Percentiles rank a stretch among this genome's conserved stretches.
Conservation (phyloP, 1,284 basidiomycete genomes). For the Ceratobasidium theobromae region DNA sequence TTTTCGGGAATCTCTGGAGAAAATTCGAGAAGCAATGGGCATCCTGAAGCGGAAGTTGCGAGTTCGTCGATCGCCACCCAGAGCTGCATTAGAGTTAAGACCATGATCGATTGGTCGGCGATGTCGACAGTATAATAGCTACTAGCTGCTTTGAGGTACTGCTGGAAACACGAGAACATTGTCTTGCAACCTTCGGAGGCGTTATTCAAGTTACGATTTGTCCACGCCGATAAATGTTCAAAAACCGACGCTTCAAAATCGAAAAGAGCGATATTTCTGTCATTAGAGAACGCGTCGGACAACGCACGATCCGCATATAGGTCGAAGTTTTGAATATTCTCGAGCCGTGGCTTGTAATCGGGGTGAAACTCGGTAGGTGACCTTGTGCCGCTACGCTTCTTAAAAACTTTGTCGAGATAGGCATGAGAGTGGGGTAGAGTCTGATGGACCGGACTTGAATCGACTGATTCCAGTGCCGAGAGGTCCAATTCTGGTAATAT, state of each 20-base stretch:
- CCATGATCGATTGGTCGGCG: slow-evolving; percentile 32
- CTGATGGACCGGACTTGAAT: slow-evolving; percentile 41
- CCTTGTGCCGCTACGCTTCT: background rate
- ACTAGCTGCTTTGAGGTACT: background rate
- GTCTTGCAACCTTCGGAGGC: background rate
- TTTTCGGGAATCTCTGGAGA: slow-evolving; percentile 29
- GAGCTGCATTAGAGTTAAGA: slow-evolving; percentile 33
- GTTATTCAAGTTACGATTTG: background rate
- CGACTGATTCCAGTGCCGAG: slow-evolving; percentile 38
- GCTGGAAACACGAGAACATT: background rate
- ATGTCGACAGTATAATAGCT: background rate
- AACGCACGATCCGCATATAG: background rate
- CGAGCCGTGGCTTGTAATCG: background rate
- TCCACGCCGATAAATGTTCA: background rate
- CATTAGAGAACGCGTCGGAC: background rate
- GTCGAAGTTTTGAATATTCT: background rate
- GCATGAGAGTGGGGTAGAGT: slow-evolving; percentile 40
- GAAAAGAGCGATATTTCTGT: slow-evolving; percentile 9
- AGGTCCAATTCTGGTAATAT: slow-evolving; percentile 41
- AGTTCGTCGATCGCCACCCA: slow-evolving; percentile 34
- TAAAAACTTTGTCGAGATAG: slow-evolving; percentile 39
- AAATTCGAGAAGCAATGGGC: slow-evolving; percentile 30
- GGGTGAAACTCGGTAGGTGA: background rate
- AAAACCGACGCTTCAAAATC: slow-evolving; percentile 9
- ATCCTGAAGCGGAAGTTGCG: slow-evolving; percentile 19